These are phyloP conservation scores for Alternaria rosae DNA, from an alignment of 2,329 filamentous ascomycete genomes.

Conservation along the genomic window DNA sequence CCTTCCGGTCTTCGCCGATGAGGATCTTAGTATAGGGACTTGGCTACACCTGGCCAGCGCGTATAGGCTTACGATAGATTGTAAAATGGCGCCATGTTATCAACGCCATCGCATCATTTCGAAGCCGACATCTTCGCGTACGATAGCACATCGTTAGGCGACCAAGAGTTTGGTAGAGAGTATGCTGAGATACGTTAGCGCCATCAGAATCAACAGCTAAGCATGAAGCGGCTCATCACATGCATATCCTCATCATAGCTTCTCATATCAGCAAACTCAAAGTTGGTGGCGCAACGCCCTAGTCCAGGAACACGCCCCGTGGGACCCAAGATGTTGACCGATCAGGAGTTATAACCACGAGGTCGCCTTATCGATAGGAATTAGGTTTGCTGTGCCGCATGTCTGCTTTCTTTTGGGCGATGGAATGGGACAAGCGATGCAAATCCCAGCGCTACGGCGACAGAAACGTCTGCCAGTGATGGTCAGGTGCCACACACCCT, in stretches of 20 bases:
- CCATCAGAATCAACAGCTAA: not conserved
- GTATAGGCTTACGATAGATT: not conserved
- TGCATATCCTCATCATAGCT: not conserved
- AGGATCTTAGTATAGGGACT: not conserved
- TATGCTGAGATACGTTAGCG: conserved; percentile 1
- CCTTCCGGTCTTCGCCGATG: not conserved
- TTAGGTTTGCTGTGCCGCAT: conserved; percentile 14
- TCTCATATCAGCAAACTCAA: not conserved
- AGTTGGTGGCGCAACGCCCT: conserved; percentile 17
- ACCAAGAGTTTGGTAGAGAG: not conserved
- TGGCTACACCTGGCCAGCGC: not conserved
- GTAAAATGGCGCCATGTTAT: not conserved
- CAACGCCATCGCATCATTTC: not conserved
- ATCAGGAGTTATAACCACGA: not conserved
- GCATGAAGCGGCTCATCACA: not conserved
- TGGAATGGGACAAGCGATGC: conserved; percentile 8
- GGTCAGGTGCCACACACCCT: conserved; percentile 9
- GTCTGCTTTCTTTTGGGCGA: conserved; percentile 6
- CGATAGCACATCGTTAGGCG: not conserved
- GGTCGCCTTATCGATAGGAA: conserved; percentile 12
- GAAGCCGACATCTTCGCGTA: not conserved
- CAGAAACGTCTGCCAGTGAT: conserved; percentile 4
- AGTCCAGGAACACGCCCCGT: conserved; percentile 10
- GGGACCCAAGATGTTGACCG: conserved; percentile 9
- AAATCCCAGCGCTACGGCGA: conserved; percentile 10